Base-by-base conservation (phyloP, 208 protist genomes). In the Ichthyophonus hoferi region DNA sequence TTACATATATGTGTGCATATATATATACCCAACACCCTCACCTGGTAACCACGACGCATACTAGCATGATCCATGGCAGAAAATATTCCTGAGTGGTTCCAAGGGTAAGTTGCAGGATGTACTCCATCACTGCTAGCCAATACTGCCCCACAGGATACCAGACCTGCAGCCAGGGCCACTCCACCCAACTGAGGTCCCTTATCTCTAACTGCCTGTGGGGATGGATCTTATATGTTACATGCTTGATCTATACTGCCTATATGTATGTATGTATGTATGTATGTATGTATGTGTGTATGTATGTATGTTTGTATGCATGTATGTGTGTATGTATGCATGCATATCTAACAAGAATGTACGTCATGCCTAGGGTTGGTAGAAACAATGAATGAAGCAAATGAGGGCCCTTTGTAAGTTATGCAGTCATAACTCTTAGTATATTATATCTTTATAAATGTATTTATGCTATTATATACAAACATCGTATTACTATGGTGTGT, bases 101-200 rank as follows among this genome's bases (percentile, higher is more conserved):
- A 96, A 67, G 94, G 94, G 87, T 93, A 95, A 3, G 42, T 24
- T 0, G 94, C 86, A 35, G 94, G 88, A 42, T 94, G 90, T 37
- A 94, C 79, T n/a, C 83, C 86, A 85, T 95, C 94, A 67, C 86
- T 84, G 39, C 77, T 83, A 2, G 86, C 86, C 3, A 79, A 37
- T 33, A 79, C 85, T 24, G 38, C 79, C 2, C 83, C 83, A 78
- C 34, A 50, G 35, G 33, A 3, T 33, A 85, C 78, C 0, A n/a
- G 0, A 12, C 14, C 0, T 39, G 14, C 14, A 31, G 0, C 35
- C 0, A 0, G 12, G 14, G 14, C 35, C 17, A 24, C 33, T 34
- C 33, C 31, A 82, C 14, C 0, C 35, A 37, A 31, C 78, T 24
- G 14, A 0, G 0, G 35, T 0, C 12, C 0, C 33, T 0, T 82